Conservation (phyloP, 75 land plant genomes). For the Azolla pinnata region DNA sequence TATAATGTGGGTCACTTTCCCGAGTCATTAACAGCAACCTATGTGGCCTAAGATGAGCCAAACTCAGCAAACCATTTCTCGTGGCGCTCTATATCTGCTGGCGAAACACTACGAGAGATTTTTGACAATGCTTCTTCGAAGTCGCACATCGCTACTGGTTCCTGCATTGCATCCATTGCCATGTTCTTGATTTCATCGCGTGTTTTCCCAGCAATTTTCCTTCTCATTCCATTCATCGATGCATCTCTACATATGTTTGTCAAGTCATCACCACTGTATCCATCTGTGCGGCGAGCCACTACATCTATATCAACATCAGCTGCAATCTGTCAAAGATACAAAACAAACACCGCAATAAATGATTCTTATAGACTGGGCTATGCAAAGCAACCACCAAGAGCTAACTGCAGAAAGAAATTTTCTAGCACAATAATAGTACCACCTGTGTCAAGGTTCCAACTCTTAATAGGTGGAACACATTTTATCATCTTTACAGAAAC, state of each 20-base stretch:
- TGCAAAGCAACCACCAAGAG: too few relatives aligned
- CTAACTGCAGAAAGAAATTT: too few relatives aligned
- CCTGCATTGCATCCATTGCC: constrained; percentile 34
- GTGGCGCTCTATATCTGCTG: constrained; percentile 30
- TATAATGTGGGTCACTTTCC: too few relatives aligned
- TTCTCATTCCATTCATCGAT: constrained; percentile 36
- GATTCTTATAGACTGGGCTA: too few relatives aligned
- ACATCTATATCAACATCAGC: constrained; percentile 28
- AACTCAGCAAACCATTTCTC: constrained; percentile 33
- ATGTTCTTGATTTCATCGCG: constrained; percentile 32
- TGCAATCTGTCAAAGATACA: constrained; percentile 18
- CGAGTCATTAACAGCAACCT: too few relatives aligned
- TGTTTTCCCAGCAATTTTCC: constrained; percentile 34
- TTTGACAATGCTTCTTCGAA: constrained; percentile 32
- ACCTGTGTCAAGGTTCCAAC: too few relatives aligned
- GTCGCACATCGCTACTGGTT: constrained; percentile 37
- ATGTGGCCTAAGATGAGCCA: constrained; percentile 27
- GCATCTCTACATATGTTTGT: constrained; percentile 37
- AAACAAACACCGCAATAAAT: too few relatives aligned
- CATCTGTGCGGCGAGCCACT: constrained; percentile 28
- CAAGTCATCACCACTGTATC: constrained; percentile 35
- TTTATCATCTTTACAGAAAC: too few relatives aligned
- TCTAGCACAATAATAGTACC: too few relatives aligned
- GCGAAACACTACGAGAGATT: constrained; percentile 28
- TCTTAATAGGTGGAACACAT: too few relatives aligned